Percentiles rank a stretch among this genome's conserved stretches.
These are phyloP conservation scores for Aureobasidium namibiae DNA, from an alignment of 2,329 filamentous ascomycete genomes.

Conservation along the genomic window DNA sequence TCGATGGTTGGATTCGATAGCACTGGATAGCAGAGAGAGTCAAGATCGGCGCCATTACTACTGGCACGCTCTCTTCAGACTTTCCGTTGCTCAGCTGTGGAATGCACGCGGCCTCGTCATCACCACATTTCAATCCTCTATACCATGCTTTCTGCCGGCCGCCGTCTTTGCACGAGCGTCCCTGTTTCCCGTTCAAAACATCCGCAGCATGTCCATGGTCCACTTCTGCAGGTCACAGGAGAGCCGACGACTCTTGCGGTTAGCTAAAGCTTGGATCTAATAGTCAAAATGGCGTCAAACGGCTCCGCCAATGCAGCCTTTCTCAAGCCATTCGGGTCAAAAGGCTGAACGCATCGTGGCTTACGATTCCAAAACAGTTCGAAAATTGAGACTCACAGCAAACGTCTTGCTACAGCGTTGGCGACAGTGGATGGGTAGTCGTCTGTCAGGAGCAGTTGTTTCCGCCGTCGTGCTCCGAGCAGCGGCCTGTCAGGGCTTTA, in stretches of 20 bases:
- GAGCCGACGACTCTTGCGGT: neutral
- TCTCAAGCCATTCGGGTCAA: neutral
- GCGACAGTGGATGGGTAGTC: no score
- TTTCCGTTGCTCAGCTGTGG: neutral
- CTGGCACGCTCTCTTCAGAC: neutral
- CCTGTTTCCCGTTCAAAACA: neutral
- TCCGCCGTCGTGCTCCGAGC: neutral
- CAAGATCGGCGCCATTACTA: slow-evolving; percentile 2
- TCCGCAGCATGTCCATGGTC: neutral
- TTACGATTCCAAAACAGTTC: neutral
- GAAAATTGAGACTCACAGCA: neutral
- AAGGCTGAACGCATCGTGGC: neutral
- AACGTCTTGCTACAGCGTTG: neutral
- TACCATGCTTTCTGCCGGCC: slow-evolving; percentile 11
- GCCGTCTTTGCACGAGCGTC: neutral
- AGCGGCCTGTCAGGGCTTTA: neutral
- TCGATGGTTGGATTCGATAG: neutral
- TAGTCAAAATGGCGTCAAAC: slow-evolving; percentile 1
- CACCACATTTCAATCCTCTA: slow-evolving; percentile 10
- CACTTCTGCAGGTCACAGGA: slow-evolving; percentile 4
- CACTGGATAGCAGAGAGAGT: slow-evolving; percentile 7
- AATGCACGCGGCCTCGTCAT: slow-evolving; percentile 13
- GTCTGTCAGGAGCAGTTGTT: neutral
- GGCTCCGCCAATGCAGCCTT: neutral
- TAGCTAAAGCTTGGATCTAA: slow-evolving; percentile 11